phyloP scores from a whole-genome alignment of 768 basidiomycete genomes.

The Phlebiopsis gigantea region DNA sequence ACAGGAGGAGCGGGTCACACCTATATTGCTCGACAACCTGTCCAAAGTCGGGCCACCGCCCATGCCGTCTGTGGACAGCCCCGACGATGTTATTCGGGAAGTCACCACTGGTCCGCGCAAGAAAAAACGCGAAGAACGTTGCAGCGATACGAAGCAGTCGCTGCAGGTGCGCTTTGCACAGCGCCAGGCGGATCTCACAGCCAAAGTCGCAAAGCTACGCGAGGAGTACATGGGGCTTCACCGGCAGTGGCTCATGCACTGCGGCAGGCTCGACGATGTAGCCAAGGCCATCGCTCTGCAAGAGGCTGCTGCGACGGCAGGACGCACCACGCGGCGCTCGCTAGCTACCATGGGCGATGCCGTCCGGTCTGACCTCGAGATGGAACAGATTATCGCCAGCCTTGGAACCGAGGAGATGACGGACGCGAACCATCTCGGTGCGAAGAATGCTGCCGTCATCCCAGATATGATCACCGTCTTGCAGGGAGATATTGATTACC shows the following conservation, averaged over 20 bases:
- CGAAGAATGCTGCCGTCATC: constrained; percentile 77
- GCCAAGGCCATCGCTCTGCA: constrained; percentile 40
- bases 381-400: constrained; percentile 96
- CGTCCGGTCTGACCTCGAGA: constrained; percentile 91
- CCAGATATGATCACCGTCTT: constrained; percentile 87
- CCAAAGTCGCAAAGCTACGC: constrained; percentile 53
- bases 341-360: constrained; percentile 75
- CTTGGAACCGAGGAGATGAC: constrained; percentile 87
- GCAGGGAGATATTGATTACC: constrained; percentile 50
- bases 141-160: constrained; percentile 38
- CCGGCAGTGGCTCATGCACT: constrained; percentile 68
- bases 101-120: constrained; percentile 34
- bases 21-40: constrained; percentile 58
- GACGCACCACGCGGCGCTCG: constrained; percentile 69
- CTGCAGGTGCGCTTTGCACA: constrained; percentile 51
- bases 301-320: constrained; percentile 36
- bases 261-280: constrained; percentile 60
- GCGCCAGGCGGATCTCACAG: constrained; percentile 42
- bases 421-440: constrained; percentile 87
- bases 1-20: constrained; percentile 55
- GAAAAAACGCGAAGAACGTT: constrained; percentile 31
- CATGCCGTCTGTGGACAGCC: constrained; percentile 26
- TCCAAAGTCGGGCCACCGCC: constrained; percentile 32
- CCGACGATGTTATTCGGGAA: constrained; percentile 44
- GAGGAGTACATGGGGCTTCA: constrained; percentile 67